Base-by-base conservation (phyloP, 805 yeast genomes). In the Dipodascus geniculatus region DNA sequence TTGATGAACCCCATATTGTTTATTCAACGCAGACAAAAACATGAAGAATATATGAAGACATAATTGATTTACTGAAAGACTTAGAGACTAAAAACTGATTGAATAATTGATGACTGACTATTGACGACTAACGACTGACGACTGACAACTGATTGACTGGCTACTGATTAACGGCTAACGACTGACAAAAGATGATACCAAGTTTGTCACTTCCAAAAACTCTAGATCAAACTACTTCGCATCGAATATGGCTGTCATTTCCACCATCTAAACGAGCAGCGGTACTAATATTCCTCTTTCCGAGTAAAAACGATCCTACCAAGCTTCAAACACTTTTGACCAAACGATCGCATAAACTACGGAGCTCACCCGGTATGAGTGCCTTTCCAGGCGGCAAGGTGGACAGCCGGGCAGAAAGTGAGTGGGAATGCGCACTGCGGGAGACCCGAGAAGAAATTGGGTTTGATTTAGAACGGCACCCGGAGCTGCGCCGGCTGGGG, bases 361-460 rank as follows among this genome's bases (percentile, higher is more conserved):
- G 81, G 52, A 76, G 75, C 53, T 87, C 86, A 67, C 83, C 90
- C 0, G 95, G 95, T 2, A 93, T 87, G 66, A 80, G 85, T 11
- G 83, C 93, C 2, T 71, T 87, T 9, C 96, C 96, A 14, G 96
- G 96, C 2, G 96, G 96, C 3, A 82, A 81, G 62, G 83, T 88
- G 6, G 95, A 87, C 65, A 65, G 33, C 31, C 51, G 50, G 28
- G 23, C 23, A 11, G 63, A 60, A 23, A 48, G 42, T 6, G 42
- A 56, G 9, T 83, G 85, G 78, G 74, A 75, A 51, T 80, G 83
- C 51, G 81, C 91, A 0, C 71, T 91, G 58, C 68, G 96, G 42
- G 96, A 87, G 67, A 79, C 85, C 61, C 78, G 75, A 54, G 96
- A 87, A 64, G 96, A 87, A 63, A 85, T 86, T 52, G 95, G 95